A percentile compares a stretch with the other conserved stretches of the same genome.
These are phyloP conservation scores for Globisporangium lucens DNA, from an alignment of 352 stramenopile species.

Conservation along the genomic window DNA sequence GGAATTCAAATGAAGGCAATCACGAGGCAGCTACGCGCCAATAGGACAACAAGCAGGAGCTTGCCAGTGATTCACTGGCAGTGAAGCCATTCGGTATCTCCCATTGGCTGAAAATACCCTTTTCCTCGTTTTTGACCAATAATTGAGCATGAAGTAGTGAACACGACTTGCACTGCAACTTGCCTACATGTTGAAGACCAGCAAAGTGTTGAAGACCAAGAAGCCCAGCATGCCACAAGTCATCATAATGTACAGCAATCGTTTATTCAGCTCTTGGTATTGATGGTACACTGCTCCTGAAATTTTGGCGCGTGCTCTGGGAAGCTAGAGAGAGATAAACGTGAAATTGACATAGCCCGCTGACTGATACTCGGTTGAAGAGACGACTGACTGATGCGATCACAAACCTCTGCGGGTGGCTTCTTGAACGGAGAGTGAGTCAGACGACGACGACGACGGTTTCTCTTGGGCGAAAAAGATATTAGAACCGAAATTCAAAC, in stretches of 20 bases:
- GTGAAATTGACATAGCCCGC: neutral
- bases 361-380: neutral
- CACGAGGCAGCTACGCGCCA: neutral
- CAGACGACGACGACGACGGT: neutral
- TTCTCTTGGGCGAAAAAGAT: conserved; percentile 13
- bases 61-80: neutral
- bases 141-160: neutral
- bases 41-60: neutral
- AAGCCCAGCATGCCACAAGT: neutral
- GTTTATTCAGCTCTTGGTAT: neutral
- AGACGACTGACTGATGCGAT: neutral
- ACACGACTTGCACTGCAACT: neutral
- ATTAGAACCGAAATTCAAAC: conserved; percentile 19
- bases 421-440: neutral
- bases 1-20: conserved; percentile 1
- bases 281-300: neutral
- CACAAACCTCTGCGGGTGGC: neutral
- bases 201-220: neutral
- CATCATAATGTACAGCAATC: neutral
- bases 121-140: neutral
- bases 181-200: neutral
- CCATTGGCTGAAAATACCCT: neutral
- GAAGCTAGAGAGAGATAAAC: neutral
- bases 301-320: neutral
- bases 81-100: neutral